Evolutionary conservation across 2,329 filamentous ascomycete genomes (phyloP).

Genomic region (Trichothecium roseum): DNA sequence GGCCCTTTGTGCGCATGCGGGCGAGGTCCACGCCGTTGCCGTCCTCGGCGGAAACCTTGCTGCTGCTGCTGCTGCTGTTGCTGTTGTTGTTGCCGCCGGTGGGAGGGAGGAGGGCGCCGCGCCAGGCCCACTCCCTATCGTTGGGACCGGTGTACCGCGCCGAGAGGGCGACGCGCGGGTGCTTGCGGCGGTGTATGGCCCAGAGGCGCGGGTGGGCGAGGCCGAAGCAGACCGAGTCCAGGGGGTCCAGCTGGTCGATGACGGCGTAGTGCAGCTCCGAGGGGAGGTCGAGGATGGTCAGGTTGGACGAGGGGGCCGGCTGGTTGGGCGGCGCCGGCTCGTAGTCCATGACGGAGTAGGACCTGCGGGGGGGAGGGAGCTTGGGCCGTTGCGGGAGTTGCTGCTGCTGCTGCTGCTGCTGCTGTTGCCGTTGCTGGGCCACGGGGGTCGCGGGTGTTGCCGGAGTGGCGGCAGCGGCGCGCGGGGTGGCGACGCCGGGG

Average conservation of each 20-base stretch:
- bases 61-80: neutral
- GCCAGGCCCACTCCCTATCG: slow-evolving; percentile 54
- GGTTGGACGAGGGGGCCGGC: slow-evolving; percentile 32
- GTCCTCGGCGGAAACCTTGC: slow-evolving; percentile 7
- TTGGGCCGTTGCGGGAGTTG: slow-evolving; percentile 19
- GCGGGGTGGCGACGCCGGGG: neutral
- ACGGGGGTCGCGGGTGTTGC: slow-evolving; percentile 6
- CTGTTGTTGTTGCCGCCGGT: slow-evolving; percentile 12
- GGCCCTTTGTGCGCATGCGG: slow-evolving; percentile 42
- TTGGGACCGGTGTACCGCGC: slow-evolving; percentile 50
- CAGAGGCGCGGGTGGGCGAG: slow-evolving; percentile 49
- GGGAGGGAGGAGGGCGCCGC: slow-evolving; percentile 37
- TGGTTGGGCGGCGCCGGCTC: slow-evolving; percentile 36
- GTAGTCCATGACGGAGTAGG: slow-evolving; percentile 51
- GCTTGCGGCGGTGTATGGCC: slow-evolving; percentile 44
- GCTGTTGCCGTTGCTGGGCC: slow-evolving; percentile 2
- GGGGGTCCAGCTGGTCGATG: slow-evolving; percentile 53
- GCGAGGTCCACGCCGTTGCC: too few relatives aligned
- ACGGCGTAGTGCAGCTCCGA: slow-evolving; percentile 49
- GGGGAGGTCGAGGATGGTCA: slow-evolving; percentile 42
- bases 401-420: slow-evolving; percentile 1
- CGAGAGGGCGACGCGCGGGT: slow-evolving; percentile 41
- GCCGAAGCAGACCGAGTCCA: slow-evolving; percentile 53
- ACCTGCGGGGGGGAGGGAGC: slow-evolving; percentile 39
- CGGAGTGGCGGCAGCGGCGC: neutral